Base-by-base conservation (phyloP, 305 asterid species). In the Solanum hybrid region DNA sequence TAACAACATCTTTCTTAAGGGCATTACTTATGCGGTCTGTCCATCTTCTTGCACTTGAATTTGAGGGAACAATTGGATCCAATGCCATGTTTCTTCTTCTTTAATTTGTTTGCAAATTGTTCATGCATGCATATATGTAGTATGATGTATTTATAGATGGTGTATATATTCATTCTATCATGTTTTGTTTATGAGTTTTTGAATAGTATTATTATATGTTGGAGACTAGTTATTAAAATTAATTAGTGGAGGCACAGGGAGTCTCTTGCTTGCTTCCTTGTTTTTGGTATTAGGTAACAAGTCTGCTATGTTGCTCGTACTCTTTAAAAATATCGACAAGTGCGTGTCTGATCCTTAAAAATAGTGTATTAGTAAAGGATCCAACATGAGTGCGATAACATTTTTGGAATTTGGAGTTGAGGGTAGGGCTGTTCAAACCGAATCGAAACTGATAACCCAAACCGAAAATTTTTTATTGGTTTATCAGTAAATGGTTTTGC, bases 21-120 rank as follows among this genome's bases (percentile, higher is more conserved):
- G 87, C 91, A 39, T 80, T 90, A 90, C 91, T 86, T 57, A 94
- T 89, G 2, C 92, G 90, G 3, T 92, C 92, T 11, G 91, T 93
- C 96, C 96, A 94, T 84, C 93, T 89, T 78, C 87, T 80, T 57
- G 93, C 92, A 83, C 91, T 88, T 41, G 89, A 84, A 78, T 86
- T 81, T 13, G 89, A 51, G 39, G 91, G 88, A 31, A 89, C 82
- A 5, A 89, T 86, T 1, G 83, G 41, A 82, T 36, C 89, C 68
- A 89, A 78, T 79, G 78, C 26, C 79, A 76, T 77, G 36, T 86
- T 84, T 78, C 4, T 20, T 20, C 72, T 61, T 61, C 73, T 61
- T 3, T 20, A 26, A 38, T 22, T 27, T 87, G 61, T 7, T 80
- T 77, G 81, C 24, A n/a, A 61, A 80, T 24, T 37, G 41, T 80